These are phyloP conservation scores for Henckelia pumila DNA, from an alignment of 257 asterid species.

Conservation along the genomic window DNA sequence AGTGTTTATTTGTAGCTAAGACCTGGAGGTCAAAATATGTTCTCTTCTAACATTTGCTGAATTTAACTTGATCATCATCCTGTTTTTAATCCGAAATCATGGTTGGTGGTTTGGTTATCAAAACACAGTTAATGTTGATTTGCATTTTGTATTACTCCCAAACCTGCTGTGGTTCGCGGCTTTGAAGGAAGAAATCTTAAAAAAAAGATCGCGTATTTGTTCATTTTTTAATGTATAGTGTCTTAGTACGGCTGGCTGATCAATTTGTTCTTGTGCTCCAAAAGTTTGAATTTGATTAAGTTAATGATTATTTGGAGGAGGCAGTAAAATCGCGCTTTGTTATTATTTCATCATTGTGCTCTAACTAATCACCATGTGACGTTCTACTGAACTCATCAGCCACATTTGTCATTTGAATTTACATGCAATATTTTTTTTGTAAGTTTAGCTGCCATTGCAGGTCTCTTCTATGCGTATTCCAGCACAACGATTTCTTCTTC, in stretches of 20 bases:
- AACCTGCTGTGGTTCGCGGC: not conserved
- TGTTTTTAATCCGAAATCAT: not conserved
- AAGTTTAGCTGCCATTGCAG: slow-evolving; percentile 38
- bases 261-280: not conserved
- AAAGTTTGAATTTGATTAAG: not conserved
- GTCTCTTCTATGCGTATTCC: slow-evolving; percentile 74
- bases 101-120: not conserved
- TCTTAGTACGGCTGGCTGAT: not conserved
- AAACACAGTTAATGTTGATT: no score
- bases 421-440: not conserved
- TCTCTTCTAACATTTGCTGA: not conserved
- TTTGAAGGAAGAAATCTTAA: not conserved
- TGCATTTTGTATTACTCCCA: not conserved
- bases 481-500: slow-evolving; percentile 69
- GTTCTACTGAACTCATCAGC: not conserved
- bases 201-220: no score
- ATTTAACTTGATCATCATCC: not conserved
- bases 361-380: not conserved
- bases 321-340: not conserved
- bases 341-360: not conserved
- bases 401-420: not conserved
- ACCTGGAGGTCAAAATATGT: not conserved
- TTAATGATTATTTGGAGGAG: not conserved
- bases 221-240: not conserved
- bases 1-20: not conserved